Base-by-base conservation (phyloP, 495 filamentous ascomycete genomes). In the Penicillium parvum region DNA sequence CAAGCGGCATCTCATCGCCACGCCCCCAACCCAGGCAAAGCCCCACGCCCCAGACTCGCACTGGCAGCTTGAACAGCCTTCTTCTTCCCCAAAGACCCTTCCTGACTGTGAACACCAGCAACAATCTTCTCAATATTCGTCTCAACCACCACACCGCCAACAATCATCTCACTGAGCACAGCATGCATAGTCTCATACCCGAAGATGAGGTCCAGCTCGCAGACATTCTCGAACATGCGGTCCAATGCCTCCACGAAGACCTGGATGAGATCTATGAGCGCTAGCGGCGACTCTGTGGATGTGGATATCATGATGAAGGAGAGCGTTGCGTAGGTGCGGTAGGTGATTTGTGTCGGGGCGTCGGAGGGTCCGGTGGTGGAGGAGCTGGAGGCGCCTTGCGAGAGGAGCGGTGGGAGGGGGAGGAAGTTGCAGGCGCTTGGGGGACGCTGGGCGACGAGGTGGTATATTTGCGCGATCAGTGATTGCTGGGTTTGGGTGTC, bases 271-370 rank as follows among this genome's bases (percentile, higher is more conserved):
- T 98, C 92, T 22, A 98, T 87, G 1, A 98, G 76, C 1, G 91
- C 92, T 0, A 98, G 84, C 2, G 94, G 94, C 0, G 89, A 96
- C 63, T 98, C 92, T 40, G 90, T 96, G 1, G 89, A 88, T n/a
- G 94, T 97, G 22, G 83, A 88, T 57, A 98, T 98, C 57, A 98
- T 73, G 67, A 98, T 98, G 72, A 98, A 98, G 62, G 94, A 96
- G 19, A 98, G 84, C 0, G 92, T 98, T 4, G 92, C 92, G 54
- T 97, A 98, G 77, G 95, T 86, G 7, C 92, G 90, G 77, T 98
- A 98, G 16, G 94, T 96, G 14, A 98, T 84, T 47, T 95, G 85
- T n/a, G 86, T 87, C 15, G 94, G 94, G 5, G 87, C 81, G 63
- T 96, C 92, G 56, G 84, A 87, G 60, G 87, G 79, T 4, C 74